phyloP scores from a whole-genome alignment of 2,329 filamentous ascomycete species.

The Pseudogymnoascus sp. region DNA sequence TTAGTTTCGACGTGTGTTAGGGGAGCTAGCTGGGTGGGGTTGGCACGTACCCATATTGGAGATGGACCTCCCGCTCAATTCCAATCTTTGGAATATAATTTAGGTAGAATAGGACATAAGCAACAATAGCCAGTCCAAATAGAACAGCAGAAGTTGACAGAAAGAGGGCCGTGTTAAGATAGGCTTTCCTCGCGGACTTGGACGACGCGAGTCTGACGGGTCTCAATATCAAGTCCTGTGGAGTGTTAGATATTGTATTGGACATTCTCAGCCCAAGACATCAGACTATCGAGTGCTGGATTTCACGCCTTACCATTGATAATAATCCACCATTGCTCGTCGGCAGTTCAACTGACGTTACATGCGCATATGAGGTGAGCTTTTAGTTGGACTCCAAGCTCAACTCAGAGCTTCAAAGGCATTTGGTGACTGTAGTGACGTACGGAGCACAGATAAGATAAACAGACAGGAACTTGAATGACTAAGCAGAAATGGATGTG shows the following conservation, averaged over 20 bases:
- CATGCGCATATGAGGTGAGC: background rate
- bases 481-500: background rate
- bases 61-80: conserved; percentile 51
- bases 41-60: conserved; percentile 52
- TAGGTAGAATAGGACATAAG: conserved; percentile 61
- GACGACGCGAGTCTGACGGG: conserved; percentile 50
- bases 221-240: conserved; percentile 43
- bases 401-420: conserved; percentile 6
- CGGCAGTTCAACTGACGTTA: background rate
- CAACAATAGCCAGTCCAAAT: conserved; percentile 47
- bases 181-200: conserved; percentile 53
- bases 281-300: background rate
- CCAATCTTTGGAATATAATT: conserved; percentile 60
- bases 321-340: background rate
- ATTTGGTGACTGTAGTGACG: background rate
- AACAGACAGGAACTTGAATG: background rate
- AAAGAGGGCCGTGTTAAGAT: conserved; percentile 44
- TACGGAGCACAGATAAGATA: conserved; percentile 1
- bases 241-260: background rate
- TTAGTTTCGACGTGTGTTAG: background rate
- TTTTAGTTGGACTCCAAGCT: background rate
- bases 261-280: background rate
- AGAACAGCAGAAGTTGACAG: conserved; percentile 42
- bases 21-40: background rate
- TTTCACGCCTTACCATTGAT: background rate